phyloP scores from a whole-genome alignment of 768 basidiomycete genomes.

The Podaxis sp. region DNA sequence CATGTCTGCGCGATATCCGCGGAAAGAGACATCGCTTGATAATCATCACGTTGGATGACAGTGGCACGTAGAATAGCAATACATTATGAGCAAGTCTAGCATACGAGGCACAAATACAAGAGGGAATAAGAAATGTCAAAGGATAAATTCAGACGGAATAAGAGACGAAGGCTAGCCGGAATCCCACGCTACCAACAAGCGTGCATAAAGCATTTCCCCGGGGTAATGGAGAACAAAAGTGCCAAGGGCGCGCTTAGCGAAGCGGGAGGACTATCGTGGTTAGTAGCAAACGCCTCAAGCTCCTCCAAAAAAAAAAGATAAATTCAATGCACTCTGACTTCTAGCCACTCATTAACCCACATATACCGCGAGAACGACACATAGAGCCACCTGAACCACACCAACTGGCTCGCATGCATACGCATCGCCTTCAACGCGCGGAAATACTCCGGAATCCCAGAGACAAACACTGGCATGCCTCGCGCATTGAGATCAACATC shows the following conservation, averaged over 20 bases:
- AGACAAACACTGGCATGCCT: constrained; percentile 48
- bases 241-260: no score
- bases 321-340: constrained; percentile 31
- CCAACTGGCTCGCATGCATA: constrained; percentile 72
- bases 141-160: no score
- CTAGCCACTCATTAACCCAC: constrained; percentile 88
- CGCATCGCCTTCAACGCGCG: constrained; percentile 67
- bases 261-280: no score
- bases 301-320: background rate
- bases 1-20: background rate
- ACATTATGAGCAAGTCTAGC: background rate
- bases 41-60: background rate
- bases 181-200: no score
- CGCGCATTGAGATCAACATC: background rate
- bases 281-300: background rate
- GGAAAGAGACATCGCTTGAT: background rate
- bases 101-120: no score
- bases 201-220: no score
- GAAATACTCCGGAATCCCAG: constrained; percentile 55
- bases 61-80: background rate
- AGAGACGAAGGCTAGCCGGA: no score
- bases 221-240: no score
- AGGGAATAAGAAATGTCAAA: no score
- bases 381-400: constrained; percentile 91
- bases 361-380: constrained; percentile 80